Evolutionary conservation across 2,329 filamentous ascomycete species (phyloP).

Genomic region (Aureobasidium sp.): DNA sequence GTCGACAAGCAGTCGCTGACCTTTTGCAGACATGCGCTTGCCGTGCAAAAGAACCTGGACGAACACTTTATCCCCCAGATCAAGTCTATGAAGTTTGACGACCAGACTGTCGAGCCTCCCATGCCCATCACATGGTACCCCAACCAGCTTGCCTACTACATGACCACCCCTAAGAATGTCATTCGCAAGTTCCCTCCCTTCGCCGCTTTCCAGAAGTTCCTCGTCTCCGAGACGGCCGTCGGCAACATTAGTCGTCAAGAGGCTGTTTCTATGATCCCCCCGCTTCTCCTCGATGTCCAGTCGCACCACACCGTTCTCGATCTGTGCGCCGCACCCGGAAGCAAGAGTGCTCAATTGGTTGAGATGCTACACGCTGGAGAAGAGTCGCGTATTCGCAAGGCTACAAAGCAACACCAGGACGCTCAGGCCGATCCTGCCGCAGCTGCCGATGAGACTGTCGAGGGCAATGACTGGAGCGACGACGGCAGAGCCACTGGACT

Average conservation of each 20-base stretch:
- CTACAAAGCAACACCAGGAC: slow-evolving; percentile 53
- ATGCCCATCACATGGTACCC: slow-evolving; percentile 85
- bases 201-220: slow-evolving; percentile 90
- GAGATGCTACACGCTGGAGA: slow-evolving; percentile 92
- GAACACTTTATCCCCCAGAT: slow-evolving; percentile 88
- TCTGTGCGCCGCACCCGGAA: slow-evolving; percentile 92
- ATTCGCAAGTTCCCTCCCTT: slow-evolving; percentile 91
- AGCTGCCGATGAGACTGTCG: slow-evolving; percentile 19
- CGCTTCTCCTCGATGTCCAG: slow-evolving; percentile 80
- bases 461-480: slow-evolving; percentile 51
- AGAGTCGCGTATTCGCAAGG: slow-evolving; percentile 67
- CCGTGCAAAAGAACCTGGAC: slow-evolving; percentile 81
- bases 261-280: slow-evolving; percentile 98
- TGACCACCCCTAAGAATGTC: slow-evolving; percentile 96
- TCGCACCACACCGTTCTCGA: slow-evolving; percentile 91
- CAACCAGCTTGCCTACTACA: slow-evolving; percentile 89
- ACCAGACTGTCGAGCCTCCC: slow-evolving; percentile 71
- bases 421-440: slow-evolving; percentile 15
- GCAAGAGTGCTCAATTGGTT: slow-evolving; percentile 90
- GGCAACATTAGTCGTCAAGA: slow-evolving; percentile 98
- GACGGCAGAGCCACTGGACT: slow-evolving; percentile 84
- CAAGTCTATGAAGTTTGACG: slow-evolving; percentile 73
- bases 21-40: slow-evolving; percentile 65
- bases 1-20: background rate
- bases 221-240: slow-evolving; percentile 93